Base-by-base conservation (phyloP, 1,284 basidiomycete genomes). In the Trichosporon faecale region DNA sequence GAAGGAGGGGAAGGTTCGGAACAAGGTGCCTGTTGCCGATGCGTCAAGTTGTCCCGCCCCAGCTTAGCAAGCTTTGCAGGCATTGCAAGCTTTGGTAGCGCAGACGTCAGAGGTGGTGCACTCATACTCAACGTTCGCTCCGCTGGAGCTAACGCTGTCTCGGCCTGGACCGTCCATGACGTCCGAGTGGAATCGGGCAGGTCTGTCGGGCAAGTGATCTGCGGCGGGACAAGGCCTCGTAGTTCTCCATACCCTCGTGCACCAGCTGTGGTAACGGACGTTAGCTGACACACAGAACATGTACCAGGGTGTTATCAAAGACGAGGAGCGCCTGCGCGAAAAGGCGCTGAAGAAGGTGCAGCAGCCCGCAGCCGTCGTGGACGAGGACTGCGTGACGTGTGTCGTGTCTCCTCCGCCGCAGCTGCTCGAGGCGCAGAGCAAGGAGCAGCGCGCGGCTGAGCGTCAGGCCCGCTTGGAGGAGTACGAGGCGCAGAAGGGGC, bases 291-390 rank as follows among this genome's bases (percentile, higher is more conserved):
- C 16, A 2, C 70, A 94, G 94, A 90, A 86, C 21, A 97, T 97
- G 94, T 96, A 91, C 79, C 87, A 91, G 79, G 94, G 94, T 33
- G 93, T 97, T 0, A 76, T 97, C 52, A 88, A 89, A 64, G 94
- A 97, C 80, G 93, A 96, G 76, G 92, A 89, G 74, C 89, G 94
- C 33, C 67, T 82, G 14, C 74, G 74, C 44, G 76, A 75, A 18
- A 78, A 78, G 71, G 78, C 76, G 66, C 69, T 21, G 64, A 72
- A 12, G 23, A 68, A 66, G 64, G 72, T 64, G 31, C 25, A 67
- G 23, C 80, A 82, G 64, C 79, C 79, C 11, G 74, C 75, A 0
- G 67, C 80, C 2, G 72, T 77, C 1, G 68, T 80, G 29, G 81
- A 80, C 73, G 68, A 70, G n/a, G 80, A 82, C 55, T 82, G 81